phyloP scores from a whole-genome alignment of 139 green algal species.

The Tetradesmus obliquus region DNA sequence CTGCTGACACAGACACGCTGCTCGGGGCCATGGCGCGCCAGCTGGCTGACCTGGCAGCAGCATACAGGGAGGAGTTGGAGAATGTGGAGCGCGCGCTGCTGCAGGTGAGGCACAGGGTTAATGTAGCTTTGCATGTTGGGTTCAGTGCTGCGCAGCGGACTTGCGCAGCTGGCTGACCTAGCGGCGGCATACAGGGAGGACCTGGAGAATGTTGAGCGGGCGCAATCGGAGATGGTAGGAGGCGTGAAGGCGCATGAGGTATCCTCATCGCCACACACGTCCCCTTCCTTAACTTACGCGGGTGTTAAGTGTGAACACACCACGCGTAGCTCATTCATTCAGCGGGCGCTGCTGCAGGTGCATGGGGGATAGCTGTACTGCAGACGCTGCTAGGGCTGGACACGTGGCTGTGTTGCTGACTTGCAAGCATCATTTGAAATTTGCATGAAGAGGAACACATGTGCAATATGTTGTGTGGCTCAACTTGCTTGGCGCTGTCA shows the following conservation, averaged over 20 bases:
- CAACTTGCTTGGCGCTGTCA: too few species aligned
- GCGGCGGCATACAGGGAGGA: constrained; percentile 67
- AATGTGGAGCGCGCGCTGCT: constrained; percentile 79
- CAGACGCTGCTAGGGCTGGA: too few species aligned
- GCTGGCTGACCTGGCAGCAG: constrained; percentile 69
- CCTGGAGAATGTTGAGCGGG: constrained; percentile 78
- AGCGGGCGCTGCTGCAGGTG: constrained; percentile 76
- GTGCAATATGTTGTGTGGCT: too few species aligned
- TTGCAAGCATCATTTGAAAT: too few species aligned
- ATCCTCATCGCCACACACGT: too few species aligned
- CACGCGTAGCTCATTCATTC: too few species aligned
- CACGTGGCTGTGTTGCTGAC: too few species aligned
- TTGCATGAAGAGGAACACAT: too few species aligned
- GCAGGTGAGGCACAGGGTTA: constrained; percentile 73
- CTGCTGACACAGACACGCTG: constrained; percentile 75
- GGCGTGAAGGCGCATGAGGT: too few species aligned
- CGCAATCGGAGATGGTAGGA: too few species aligned
- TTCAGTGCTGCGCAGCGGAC: neutral
- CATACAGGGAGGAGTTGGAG: constrained; percentile 72
- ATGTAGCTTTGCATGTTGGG: neutral
- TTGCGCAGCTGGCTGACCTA: constrained; percentile 73
- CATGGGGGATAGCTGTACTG: neutral
- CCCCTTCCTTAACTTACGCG: too few species aligned
- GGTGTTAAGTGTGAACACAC: too few species aligned
- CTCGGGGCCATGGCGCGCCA: constrained; percentile 66